These are phyloP conservation scores for Zygoascus hellenicus DNA, from an alignment of 1,139 yeast genomes.

Conservation along the genomic window DNA sequence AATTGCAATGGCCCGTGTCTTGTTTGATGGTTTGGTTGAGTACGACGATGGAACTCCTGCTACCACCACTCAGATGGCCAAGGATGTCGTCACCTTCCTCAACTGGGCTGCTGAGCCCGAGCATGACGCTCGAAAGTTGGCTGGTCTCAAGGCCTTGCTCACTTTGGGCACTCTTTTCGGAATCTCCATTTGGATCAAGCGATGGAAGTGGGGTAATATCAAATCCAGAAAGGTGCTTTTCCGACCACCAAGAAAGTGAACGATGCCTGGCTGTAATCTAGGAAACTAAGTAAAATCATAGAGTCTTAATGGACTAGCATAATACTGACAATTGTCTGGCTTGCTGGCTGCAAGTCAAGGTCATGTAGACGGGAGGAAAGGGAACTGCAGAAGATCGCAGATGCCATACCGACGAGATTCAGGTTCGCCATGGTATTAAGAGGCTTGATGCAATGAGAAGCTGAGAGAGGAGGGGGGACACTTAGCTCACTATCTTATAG, in stretches of 20 bases:
- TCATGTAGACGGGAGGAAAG: too few species aligned
- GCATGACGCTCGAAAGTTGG: conserved; percentile 95
- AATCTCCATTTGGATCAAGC: conserved; percentile 86
- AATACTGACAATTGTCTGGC: neutral
- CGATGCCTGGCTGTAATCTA: conserved; percentile 1
- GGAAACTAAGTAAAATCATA: conserved; percentile 7
- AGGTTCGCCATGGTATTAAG: too few species aligned
- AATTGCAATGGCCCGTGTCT: conserved; percentile 98
- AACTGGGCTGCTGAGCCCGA: conserved; percentile 99
- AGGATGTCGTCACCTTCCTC: conserved; percentile 91
- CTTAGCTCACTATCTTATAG: too few species aligned
- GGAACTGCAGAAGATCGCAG: too few species aligned
- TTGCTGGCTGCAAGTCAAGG: too few species aligned
- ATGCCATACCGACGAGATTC: too few species aligned
- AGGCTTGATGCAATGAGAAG: too few species aligned
- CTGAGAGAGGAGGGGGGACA: too few species aligned
- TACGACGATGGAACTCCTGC: conserved; percentile 99
- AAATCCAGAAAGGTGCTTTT: conserved; percentile 92
- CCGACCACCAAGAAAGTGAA: conserved; percentile 58
- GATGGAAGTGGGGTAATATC: conserved; percentile 96
- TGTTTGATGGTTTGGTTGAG: conserved; percentile 95
- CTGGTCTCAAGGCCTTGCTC: conserved; percentile 90
- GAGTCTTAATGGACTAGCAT: conserved; percentile 6
- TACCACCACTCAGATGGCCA: conserved; percentile 98
- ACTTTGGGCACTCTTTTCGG: conserved; percentile 75